Evolutionary conservation across 179 eudicot species (phyloP).

Genomic region (Corrigiola litoralis): DNA sequence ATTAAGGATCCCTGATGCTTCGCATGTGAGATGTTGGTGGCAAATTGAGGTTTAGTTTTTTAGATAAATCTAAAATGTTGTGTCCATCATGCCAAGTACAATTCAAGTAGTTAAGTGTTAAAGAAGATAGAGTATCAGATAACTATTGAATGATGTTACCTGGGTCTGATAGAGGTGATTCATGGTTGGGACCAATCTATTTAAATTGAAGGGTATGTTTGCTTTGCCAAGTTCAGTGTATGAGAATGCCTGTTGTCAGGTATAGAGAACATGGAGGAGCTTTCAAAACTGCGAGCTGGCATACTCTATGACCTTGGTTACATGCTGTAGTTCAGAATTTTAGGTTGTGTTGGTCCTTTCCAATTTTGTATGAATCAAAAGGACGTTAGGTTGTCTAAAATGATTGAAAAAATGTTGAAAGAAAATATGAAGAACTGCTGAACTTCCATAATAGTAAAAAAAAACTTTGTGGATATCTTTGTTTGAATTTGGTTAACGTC

Average conservation of each 20-base stretch:
- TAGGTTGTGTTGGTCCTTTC: slow-evolving; percentile 7
- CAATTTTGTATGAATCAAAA: slow-evolving; percentile 1
- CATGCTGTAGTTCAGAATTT: slow-evolving; percentile 11
- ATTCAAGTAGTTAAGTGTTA: not conserved
- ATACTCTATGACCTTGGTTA: slow-evolving; percentile 11
- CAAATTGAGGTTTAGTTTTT: not conserved
- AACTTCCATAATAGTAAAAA: too few species aligned
- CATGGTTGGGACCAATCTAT: not conserved
- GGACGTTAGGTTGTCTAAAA: too few species aligned
- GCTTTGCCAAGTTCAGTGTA: slow-evolving; percentile 24
- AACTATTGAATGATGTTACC: slow-evolving; percentile 5
- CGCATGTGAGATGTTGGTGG: slow-evolving; percentile 12
- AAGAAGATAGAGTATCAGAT: not conserved
- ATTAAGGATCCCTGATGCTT: slow-evolving; percentile 1
- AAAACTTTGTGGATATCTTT: not conserved
- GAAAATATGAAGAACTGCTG: not conserved
- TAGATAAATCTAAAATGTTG: not conserved
- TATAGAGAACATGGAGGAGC: slow-evolving; percentile 15
- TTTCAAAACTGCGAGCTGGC: slow-evolving; percentile 25
- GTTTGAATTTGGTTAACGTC: not conserved
- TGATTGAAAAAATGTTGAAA: slow-evolving; percentile 8
- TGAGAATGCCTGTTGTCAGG: slow-evolving; percentile 11
- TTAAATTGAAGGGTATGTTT: slow-evolving; percentile 8
- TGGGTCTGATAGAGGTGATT: not conserved
- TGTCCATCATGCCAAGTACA: not conserved